These are phyloP conservation scores for Gracilaria gracilis DNA, from an alignment of 23 red algal genomes.

Conservation along the genomic window DNA sequence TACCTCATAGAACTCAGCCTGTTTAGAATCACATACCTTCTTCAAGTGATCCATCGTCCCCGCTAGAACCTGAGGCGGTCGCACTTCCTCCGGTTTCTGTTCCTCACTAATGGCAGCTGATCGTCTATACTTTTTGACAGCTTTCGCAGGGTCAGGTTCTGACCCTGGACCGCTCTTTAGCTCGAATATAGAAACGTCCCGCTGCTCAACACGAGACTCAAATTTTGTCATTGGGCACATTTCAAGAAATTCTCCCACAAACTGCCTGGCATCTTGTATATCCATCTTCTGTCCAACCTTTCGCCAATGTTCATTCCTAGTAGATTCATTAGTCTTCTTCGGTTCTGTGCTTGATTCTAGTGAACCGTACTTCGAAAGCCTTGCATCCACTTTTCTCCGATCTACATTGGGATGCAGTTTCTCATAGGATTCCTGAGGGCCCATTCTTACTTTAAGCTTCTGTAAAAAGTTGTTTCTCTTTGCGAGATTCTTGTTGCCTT, in stretches of 20 bases:
- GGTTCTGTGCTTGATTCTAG: neutral
- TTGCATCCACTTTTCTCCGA: constrained; percentile 31
- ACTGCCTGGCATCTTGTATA: constrained; percentile 49
- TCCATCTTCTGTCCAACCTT: constrained; percentile 41
- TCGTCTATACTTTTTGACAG: constrained; percentile 95
- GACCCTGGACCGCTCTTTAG: constrained; percentile 26
- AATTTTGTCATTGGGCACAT: constrained; percentile 92
- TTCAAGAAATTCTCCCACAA: constrained; percentile 86
- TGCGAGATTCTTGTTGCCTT: neutral
- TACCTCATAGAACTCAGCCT: constrained; percentile 76
- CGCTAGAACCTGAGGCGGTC: constrained; percentile 74
- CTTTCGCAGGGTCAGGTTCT: constrained; percentile 69
- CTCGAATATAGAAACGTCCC: constrained; percentile 61
- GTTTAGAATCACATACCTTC: constrained; percentile 44
- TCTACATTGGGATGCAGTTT: neutral
- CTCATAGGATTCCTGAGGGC: neutral
- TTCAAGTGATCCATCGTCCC: constrained; percentile 91
- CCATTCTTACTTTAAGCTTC: neutral
- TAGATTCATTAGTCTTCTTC: neutral
- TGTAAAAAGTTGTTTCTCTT: neutral
- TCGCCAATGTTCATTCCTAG: constrained; percentile 32
- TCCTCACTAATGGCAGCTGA: constrained; percentile 92
- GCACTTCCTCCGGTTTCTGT: constrained; percentile 73
- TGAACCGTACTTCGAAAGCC: neutral
- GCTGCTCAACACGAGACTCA: constrained; percentile 51